Percentiles rank a stretch among this genome's conserved stretches.
These are phyloP conservation scores for Silene latifolia DNA, from an alignment of 148 eudicot genomes.

Conservation along the genomic window DNA sequence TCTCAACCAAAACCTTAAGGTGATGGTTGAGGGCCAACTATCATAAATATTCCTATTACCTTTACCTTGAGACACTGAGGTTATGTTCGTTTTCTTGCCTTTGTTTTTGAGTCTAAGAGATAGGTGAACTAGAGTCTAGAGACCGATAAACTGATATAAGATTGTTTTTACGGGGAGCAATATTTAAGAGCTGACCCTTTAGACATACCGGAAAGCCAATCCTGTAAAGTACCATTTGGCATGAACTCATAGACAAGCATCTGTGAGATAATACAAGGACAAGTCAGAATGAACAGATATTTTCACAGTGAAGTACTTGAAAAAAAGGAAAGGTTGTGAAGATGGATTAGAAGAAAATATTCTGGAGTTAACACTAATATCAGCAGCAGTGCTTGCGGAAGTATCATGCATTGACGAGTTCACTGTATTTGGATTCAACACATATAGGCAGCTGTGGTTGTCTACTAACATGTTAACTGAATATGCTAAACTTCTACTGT, in stretches of 20 bases:
- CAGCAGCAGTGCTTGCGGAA: neutral
- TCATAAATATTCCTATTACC: too few relatives aligned
- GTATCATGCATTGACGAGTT: neutral
- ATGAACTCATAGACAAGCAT: constrained; percentile 87
- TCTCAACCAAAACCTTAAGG: too few relatives aligned
- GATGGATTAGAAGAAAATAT: neutral
- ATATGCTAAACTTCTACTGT: too few relatives aligned
- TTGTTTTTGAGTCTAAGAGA: neutral
- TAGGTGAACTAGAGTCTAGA: neutral
- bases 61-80: neutral
- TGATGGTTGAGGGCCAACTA: too few relatives aligned
- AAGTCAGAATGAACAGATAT: constrained; percentile 5
- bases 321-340: neutral
- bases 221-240: constrained; percentile 76
- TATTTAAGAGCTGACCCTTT: constrained; percentile 4
- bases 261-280: constrained; percentile 36
- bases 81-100: neutral
- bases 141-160: neutral
- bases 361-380: too few relatives aligned
- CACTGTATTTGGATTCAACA: neutral
- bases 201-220: constrained; percentile 72
- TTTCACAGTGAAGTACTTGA: neutral
- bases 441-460: neutral
- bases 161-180: neutral
- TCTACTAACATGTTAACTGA: too few relatives aligned